Evolutionary conservation across 306 rosid genomes (phyloP).

Genomic region (Amphicarpaea edgeworthii): DNA sequence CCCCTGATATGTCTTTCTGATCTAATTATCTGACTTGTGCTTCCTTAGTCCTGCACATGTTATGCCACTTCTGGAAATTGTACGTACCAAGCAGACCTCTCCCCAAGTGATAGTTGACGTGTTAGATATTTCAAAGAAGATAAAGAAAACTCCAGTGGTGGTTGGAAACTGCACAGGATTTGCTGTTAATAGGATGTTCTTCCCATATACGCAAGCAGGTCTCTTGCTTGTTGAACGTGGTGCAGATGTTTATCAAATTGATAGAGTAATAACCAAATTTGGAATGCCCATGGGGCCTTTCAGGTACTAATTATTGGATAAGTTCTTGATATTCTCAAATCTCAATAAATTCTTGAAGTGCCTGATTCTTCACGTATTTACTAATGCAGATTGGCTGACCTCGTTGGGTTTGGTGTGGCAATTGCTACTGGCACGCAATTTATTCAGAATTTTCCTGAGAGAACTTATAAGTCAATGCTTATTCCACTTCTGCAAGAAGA

Average conservation of each 20-base stretch:
- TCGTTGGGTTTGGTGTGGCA: slow-evolving; percentile 95
- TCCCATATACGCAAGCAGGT: slow-evolving; percentile 89
- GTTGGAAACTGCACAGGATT: slow-evolving; percentile 99
- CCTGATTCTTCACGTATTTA: slow-evolving; percentile 33
- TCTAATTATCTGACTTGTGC: slow-evolving; percentile 41
- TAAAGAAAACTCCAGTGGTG: slow-evolving; percentile 93
- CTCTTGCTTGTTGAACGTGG: slow-evolving; percentile 88
- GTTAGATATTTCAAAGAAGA: slow-evolving; percentile 82
- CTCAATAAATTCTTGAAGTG: slow-evolving; percentile 22
- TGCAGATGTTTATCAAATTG: slow-evolving; percentile 82
- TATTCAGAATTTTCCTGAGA: slow-evolving; percentile 70
- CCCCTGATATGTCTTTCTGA: slow-evolving; percentile 27
- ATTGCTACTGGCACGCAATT: slow-evolving; percentile 75
- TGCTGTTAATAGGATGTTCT: slow-evolving; percentile 94
- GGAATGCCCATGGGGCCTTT: slow-evolving; percentile 99
- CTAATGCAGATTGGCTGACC: slow-evolving; percentile 78
- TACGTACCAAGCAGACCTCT: slow-evolving; percentile 81
- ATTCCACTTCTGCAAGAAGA: slow-evolving; percentile 91
- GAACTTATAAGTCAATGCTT: slow-evolving; percentile 85
- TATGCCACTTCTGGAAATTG: slow-evolving; percentile 98
- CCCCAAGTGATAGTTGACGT: slow-evolving; percentile 89
- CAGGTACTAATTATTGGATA: slow-evolving; percentile 63
- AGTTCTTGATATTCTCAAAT: slow-evolving; percentile 15
- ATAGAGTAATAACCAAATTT: slow-evolving; percentile 66
- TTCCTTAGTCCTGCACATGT: slow-evolving; percentile 92